Conservation (phyloP, 352 stramenopile species). For the Phytophthora chlamydospora region DNA sequence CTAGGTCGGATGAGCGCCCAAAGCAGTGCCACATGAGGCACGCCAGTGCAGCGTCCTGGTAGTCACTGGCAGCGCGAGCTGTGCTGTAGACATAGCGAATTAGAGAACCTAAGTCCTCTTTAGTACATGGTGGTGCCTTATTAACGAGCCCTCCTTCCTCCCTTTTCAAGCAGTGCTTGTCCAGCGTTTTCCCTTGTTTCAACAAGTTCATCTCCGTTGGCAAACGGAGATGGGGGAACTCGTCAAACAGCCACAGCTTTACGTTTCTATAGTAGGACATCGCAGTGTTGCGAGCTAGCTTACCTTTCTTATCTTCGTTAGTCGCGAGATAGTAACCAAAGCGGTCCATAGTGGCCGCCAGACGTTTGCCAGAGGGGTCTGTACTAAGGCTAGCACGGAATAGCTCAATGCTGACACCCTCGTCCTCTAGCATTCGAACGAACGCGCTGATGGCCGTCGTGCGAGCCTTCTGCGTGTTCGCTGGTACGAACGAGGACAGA, state of each 20-base stretch:
- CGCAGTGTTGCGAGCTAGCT: too few species aligned
- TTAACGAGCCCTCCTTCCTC: slow-evolving; percentile 32
- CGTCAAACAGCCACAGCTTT: too few species aligned
- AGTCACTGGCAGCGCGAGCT: slow-evolving; percentile 15
- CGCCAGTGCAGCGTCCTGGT: slow-evolving; percentile 37
- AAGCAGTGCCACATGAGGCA: slow-evolving; percentile 46
- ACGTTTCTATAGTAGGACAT: slow-evolving; percentile 13
- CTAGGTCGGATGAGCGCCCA: slow-evolving; percentile 33
- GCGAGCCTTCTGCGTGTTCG: too few species aligned
- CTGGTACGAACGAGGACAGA: too few species aligned
- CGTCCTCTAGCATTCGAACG: slow-evolving; percentile 6
- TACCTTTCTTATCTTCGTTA: too few species aligned
- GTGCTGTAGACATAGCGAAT: slow-evolving; percentile 16
- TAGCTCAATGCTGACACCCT: slow-evolving; percentile 3
- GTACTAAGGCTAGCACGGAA: slow-evolving; percentile 3
- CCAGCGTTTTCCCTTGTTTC: slow-evolving; percentile 16
- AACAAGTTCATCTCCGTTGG: slow-evolving; percentile 9
- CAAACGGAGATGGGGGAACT: too few species aligned
- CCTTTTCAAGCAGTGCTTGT: slow-evolving; percentile 28
- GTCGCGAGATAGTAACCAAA: too few species aligned
- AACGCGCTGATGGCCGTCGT: not conserved
- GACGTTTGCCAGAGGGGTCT: not conserved
- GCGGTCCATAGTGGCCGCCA: too few species aligned
- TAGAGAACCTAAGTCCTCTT: slow-evolving; percentile 24
- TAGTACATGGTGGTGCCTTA: slow-evolving; percentile 40